Base-by-base conservation (phyloP, 2,329 filamentous ascomycete species). In the Sporothrix brasiliensis region DNA sequence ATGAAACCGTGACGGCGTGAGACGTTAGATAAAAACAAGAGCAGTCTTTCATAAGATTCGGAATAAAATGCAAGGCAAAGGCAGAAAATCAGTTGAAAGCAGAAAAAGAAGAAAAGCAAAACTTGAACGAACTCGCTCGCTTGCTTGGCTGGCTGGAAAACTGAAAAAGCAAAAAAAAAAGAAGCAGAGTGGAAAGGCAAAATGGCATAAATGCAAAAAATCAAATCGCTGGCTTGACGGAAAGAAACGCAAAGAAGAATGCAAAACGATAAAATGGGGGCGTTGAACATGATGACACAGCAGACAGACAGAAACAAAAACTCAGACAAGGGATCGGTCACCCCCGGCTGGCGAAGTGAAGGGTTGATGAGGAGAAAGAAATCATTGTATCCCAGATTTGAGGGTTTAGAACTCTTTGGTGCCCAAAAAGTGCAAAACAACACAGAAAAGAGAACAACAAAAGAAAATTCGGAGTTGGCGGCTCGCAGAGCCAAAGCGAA, bases 221-320 rank as follows among this genome's bases (percentile, higher is more conserved):
- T 54, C 39, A 70, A 68, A 44, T 72, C 71, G 71, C 72, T 67
- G 69, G 72, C 72, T 67, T 70, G 72, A 61, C 66, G 54, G 30
- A n/a, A 34, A 19, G 44, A 70, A 44, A 41, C 16, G 53, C 21
- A 58, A 63, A 67, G 21, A 56, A 67, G 50, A 67, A 53, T 47
- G 24, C 21, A 56, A 53, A 60, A 19, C 21, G 16, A 70, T 63
- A 50, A 34, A 34, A 60, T 41, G 34, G 19, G 24, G 21, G 19
- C 16, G 58, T 52, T 52, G 68, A 65, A 68, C 53, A 69, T 67
- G 70, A 69, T 24, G 70, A 61, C 70, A 50, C 61, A 68, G 56
- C 54, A 44, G 27, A 70, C 63, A 39, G 34, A 67, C 69, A 61
- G n/a, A 72, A 66, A 49, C 69, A 49, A 19, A 34, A 67, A 74